These are phyloP conservation scores for Helotiales sp. DNA, from an alignment of 2,329 filamentous ascomycete genomes.

Conservation along the genomic window DNA sequence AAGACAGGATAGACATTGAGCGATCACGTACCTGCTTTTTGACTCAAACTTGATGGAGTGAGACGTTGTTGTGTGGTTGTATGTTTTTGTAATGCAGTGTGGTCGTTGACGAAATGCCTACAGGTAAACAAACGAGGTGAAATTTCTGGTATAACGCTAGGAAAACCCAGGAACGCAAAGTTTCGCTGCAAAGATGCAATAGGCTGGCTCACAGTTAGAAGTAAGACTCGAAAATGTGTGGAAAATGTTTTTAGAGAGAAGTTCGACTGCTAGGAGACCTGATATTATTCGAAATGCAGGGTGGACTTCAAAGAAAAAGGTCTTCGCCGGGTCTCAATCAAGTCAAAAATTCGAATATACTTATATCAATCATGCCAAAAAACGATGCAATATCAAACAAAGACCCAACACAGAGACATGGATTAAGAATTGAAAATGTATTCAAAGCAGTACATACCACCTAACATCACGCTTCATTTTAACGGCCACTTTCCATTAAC, in stretches of 20 bases:
- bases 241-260: not conserved
- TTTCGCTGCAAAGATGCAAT: not conserved
- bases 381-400: not conserved
- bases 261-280: not conserved
- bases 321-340: not conserved
- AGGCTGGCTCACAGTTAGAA: not conserved
- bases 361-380: not conserved
- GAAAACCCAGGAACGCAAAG: not conserved
- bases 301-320: not conserved
- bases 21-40: not conserved
- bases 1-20: not conserved
- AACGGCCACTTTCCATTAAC: conserved; percentile 48
- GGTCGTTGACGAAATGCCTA: not conserved
- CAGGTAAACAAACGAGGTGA: not conserved
- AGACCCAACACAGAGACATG: not conserved
- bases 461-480: conserved; percentile 17
- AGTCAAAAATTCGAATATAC: not conserved
- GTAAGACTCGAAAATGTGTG: not conserved
- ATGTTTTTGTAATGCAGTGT: not conserved
- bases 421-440: not conserved
- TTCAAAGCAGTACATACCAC: not conserved
- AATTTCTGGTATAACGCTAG: not conserved
- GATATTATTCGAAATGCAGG: not conserved
- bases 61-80: not conserved
- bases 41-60: not conserved